Percentiles rank a stretch among this genome's conserved stretches.
Conservation (phyloP, 305 asterid species). For the Salvia sclarea region DNA sequence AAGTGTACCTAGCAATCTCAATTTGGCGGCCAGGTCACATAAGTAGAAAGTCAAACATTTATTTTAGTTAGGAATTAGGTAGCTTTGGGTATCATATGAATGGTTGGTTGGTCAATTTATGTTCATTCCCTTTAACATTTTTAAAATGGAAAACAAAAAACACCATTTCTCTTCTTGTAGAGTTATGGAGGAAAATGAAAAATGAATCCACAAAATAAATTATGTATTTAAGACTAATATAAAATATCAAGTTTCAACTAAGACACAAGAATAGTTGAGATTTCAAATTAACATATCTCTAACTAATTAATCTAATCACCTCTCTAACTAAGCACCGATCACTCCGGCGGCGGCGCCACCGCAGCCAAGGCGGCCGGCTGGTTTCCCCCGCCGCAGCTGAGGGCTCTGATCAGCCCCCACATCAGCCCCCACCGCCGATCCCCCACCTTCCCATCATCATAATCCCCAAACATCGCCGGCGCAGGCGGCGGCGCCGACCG, state of each 20-base stretch:
- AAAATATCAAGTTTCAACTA: background rate
- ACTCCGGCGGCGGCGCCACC: conserved; percentile 7
- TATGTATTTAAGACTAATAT: background rate
- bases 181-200: background rate
- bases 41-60: background rate
- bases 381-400: conserved; percentile 50
- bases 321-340: background rate
- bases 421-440: conserved; percentile 33
- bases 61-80: background rate
- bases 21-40: background rate
- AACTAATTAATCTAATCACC: conserved; percentile 11
- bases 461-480: conserved; percentile 16
- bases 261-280: background rate
- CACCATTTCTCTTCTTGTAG: background rate
- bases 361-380: background rate
- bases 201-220: background rate
- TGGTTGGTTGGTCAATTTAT: background rate
- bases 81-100: background rate
- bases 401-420: conserved; percentile 52
- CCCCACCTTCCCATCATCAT: conserved; percentile 1
- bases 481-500: conserved; percentile 24
- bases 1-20: background rate
- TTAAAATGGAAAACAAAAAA: background rate
- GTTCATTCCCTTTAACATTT: background rate
- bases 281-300: background rate